These are phyloP conservation scores for Colletotrichum coccodes DNA, from an alignment of 2,329 filamentous ascomycete genomes.

Conservation along the genomic window DNA sequence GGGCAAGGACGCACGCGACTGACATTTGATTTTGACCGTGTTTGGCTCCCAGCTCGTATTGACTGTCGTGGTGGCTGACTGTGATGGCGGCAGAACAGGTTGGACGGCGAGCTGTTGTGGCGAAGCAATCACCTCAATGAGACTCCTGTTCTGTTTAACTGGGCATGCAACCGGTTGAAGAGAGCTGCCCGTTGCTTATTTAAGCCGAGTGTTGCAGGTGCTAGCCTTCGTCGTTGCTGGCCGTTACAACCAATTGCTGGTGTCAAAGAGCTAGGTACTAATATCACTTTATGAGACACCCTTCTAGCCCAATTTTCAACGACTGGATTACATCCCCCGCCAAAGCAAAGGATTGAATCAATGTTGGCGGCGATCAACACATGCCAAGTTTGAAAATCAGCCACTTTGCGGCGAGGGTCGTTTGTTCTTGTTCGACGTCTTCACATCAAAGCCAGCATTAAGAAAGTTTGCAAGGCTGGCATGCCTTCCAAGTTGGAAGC, in stretches of 20 bases:
- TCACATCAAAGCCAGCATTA: no score
- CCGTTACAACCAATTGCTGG: background rate
- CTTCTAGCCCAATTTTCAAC: background rate
- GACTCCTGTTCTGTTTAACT: background rate
- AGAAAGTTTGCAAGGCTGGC: no score
- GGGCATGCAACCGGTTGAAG: no score
- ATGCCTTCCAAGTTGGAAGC: no score
- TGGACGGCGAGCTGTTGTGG: background rate
- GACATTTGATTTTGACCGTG: slow-evolving; percentile 2
- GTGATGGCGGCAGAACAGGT: background rate
- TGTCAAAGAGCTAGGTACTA: background rate
- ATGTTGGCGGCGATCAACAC: no score
- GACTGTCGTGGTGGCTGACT: background rate
- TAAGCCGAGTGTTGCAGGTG: no score
- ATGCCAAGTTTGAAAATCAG: no score
- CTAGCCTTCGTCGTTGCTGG: background rate
- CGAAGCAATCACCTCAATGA: background rate
- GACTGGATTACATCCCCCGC: no score
- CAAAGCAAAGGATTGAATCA: no score
- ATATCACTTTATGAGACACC: background rate
- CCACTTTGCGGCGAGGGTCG: no score
- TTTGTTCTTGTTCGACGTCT: no score
- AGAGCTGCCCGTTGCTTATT: background rate
- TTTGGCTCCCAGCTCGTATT: slow-evolving; percentile 9
- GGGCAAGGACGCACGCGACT: background rate